Evolutionary conservation across 352 stramenopile species (phyloP), one percentile per base, ranked within the genome.

Genomic region (Phytophthora pini): DNA sequence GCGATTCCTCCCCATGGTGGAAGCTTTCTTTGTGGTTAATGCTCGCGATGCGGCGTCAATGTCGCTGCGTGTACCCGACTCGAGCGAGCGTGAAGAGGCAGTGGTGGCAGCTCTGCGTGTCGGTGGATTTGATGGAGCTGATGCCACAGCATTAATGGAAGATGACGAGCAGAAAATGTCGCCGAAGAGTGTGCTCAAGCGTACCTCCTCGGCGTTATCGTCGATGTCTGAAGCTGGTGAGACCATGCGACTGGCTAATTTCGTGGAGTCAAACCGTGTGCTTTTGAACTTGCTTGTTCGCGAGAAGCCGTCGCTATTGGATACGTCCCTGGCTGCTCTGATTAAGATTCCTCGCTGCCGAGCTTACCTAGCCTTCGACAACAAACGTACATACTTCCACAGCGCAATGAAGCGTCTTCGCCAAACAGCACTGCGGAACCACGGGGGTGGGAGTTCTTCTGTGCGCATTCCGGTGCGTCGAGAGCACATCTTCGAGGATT

Each of bases 331-430:
- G 29, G 86, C 88, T 27, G 89, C 96, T 26, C 79, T 99, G 68
- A 96, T 99, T 46, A 97, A 99, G 63, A 90, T 99, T 57, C 82
- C 97, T 26, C 86, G 94, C 26, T 99, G 97, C 69, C 87, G 97
- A 31, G 82, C 89, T 26, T 98, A 98, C 49, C 63, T 99, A 49
- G 97, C 99, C 62, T 99, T 99, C 68, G 98, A 99, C 78, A 99
- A 99, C 61, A 99, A 99, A 69, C 87, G 98, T 11, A 95, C 97
- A 34, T 99, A 98, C 83, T 99, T 99, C 77, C 97, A 98, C 77
- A 97, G 84, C 29, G 89, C 97, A 68, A 92, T 97, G 85, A 95
- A 95, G 72, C 89, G 87, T 45, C 76, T 99, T 24, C 89, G 96
- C 15, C 82, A 97, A 56, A 67, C 74, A 9, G 84, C 89, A 32